Conservation (phyloP, 306 rosid species). For the Trichosanthes cucumerina region DNA sequence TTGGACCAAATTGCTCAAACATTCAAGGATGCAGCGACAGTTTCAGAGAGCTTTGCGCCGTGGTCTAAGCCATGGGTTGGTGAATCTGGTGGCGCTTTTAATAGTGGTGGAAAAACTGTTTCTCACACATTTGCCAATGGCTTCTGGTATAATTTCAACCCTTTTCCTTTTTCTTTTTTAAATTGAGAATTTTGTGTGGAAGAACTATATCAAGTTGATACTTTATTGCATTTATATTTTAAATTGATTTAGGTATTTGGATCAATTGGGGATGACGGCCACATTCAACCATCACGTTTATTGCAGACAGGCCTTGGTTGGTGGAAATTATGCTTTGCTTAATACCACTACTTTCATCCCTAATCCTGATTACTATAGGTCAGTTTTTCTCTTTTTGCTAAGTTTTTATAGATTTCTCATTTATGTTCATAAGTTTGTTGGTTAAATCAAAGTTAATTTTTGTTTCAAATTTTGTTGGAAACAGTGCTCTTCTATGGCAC, state of each 20-base stretch:
- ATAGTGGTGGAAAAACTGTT: slow-evolving; percentile 58
- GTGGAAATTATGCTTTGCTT: slow-evolving; percentile 59
- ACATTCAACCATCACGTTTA: slow-evolving; percentile 41
- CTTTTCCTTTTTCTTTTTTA: not conserved
- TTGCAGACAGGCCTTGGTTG: slow-evolving; percentile 52
- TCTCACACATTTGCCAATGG: slow-evolving; percentile 53
- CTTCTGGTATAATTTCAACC: slow-evolving; percentile 30
- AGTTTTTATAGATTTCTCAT: too few species aligned
- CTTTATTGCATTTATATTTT: not conserved
- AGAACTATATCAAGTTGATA: not conserved
- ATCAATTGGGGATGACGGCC: slow-evolving; percentile 57
- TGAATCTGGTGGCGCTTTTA: slow-evolving; percentile 68
- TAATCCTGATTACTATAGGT: slow-evolving; percentile 60
- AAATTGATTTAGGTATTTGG: slow-evolving; percentile 39
- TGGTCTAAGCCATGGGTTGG: slow-evolving; percentile 59
- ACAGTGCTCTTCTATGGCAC: slow-evolving; percentile 14
- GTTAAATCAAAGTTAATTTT: too few species aligned
- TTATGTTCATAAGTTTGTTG: too few species aligned
- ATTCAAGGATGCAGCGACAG: slow-evolving; percentile 16
- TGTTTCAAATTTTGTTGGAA: too few species aligned
- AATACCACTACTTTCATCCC: slow-evolving; percentile 52
- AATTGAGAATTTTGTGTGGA: too few species aligned
- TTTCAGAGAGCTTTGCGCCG: slow-evolving; percentile 22
- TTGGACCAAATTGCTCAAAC: slow-evolving; percentile 35
- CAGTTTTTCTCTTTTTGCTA: not conserved